Base-by-base conservation (phyloP, 2,329 filamentous ascomycete species). In the Emydomyces testavorans region DNA sequence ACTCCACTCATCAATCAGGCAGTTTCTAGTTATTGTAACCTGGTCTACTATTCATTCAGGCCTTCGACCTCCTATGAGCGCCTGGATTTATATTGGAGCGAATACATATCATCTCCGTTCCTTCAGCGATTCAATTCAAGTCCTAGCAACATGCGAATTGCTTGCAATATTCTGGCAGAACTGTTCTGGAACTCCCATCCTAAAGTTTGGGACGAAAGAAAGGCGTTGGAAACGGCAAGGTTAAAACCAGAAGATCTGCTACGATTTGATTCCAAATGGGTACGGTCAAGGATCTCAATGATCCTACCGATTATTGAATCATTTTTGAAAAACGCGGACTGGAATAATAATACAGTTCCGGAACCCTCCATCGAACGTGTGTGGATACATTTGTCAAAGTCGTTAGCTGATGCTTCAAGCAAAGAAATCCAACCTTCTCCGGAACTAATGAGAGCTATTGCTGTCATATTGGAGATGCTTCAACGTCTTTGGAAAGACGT, bases 401-500 rank as follows among this genome's bases (percentile, higher is more conserved):
- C 70, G 13, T 60, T 90, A n/a, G 73, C 76, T 6, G 71, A 78
- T 42, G 71, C 76, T 1, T 74, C 75, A 15, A 84, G 77, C 53
- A 94, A 94, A 65, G 92, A 98, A 64, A 83, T 98, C 56, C 94
- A 90, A 57, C 81, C 89, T 5, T 88, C 87, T 0, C 76, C 77
- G 10, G 90, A 96, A 52, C 85, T 88, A 1, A 84, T 85, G 59
- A 77, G 80, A 52, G 90, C 89, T 50, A 75, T 94, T 52, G 82
- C 84, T 18, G 74, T 78, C 35, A 73, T 88, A 18, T 74, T 90
- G 42, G 79, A 79, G 35, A 65, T 88, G 18, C 67, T 94, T 5
- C 76, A 79, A 41, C 77, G 75, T 21, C 64, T 89, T 2, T 94
- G 88, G 86, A 70, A 71, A 85, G 69, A 70, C 15, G 78, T 77